phyloP scores from a whole-genome alignment of 2,329 filamentous ascomycete species.

The Cyphellophora europaea region DNA sequence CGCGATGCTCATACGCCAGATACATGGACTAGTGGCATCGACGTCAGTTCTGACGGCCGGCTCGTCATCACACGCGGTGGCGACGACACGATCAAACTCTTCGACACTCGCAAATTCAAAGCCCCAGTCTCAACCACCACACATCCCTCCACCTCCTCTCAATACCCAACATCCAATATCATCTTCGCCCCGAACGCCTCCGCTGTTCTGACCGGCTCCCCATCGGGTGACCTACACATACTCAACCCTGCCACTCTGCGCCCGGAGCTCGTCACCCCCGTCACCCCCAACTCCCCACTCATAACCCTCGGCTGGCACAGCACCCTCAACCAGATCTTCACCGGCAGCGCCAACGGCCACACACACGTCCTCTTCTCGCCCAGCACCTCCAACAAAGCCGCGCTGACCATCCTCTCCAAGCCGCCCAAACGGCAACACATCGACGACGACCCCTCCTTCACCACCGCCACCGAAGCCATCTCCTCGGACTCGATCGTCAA shows the following conservation, averaged over 20 bases:
- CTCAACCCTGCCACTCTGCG: conserved; percentile 85
- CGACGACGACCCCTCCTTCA: conserved; percentile 82
- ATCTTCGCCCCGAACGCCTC: conserved; percentile 76
- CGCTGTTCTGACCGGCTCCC: conserved; percentile 81
- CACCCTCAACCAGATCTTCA: conserved; percentile 92
- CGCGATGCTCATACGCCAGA: conserved; percentile 70
- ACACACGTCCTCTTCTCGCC: conserved; percentile 88
- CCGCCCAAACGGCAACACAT: conserved; percentile 92
- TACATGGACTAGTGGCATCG: conserved; percentile 87
- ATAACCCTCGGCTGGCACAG: conserved; percentile 86
- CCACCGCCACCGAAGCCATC: conserved; percentile 64
- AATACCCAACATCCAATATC: conserved; percentile 80
- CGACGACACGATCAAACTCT: conserved; percentile 87
- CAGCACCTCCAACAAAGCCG: conserved; percentile 68
- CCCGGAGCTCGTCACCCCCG: conserved; percentile 73
- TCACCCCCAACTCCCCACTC: conserved; percentile 76
- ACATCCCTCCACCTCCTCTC: conserved; percentile 72
- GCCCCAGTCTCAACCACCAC: conserved; percentile 69
- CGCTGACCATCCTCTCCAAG: conserved; percentile 80
- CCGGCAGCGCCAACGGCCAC: conserved; percentile 83
- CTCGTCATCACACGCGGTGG: conserved; percentile 86
- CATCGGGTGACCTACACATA: conserved; percentile 78
- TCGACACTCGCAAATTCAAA: conserved; percentile 96
- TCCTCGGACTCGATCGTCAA: conserved; percentile 74
- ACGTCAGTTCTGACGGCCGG: conserved; percentile 82